These are phyloP conservation scores for Saccharum hybrid DNA, from an alignment of 202 grass and related monocot species.

Conservation along the genomic window DNA sequence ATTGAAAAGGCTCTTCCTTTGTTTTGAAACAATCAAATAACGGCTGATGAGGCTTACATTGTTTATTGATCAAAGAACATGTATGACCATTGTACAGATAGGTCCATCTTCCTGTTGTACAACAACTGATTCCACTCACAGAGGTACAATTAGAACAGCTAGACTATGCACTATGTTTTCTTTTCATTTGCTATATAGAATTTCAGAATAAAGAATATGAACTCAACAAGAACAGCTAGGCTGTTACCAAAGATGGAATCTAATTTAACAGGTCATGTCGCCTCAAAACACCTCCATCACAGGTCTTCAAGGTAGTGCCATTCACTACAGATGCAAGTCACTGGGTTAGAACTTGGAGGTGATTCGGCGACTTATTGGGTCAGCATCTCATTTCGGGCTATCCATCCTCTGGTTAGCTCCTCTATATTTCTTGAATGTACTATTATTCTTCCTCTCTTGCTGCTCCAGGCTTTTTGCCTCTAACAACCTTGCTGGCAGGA, in stretches of 20 bases:
- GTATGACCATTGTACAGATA: conserved; percentile 34
- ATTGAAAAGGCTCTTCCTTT: neutral
- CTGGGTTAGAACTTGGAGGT: conserved; percentile 46
- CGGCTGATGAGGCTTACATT: conserved; percentile 13
- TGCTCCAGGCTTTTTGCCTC: conserved; percentile 51
- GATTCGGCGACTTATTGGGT: conserved; percentile 38
- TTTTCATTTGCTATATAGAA: conserved; percentile 44
- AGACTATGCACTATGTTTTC: conserved; percentile 41
- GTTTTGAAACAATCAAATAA: conserved; percentile 38
- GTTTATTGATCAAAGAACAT: conserved; percentile 34
- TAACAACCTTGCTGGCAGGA: conserved; percentile 66
- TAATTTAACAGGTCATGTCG: conserved; percentile 36
- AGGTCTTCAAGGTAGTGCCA: conserved; percentile 19
- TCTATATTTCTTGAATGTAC: conserved; percentile 34
- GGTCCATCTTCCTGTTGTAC: conserved; percentile 40
- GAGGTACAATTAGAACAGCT: conserved; percentile 45
- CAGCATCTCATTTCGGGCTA: conserved; percentile 39
- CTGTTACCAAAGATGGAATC: conserved; percentile 27
- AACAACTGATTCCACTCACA: conserved; percentile 38
- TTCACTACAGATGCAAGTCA: conserved; percentile 37
- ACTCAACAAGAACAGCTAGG: conserved; percentile 23
- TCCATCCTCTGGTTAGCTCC: conserved; percentile 45
- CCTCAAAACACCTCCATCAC: conserved; percentile 34
- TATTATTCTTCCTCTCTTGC: conserved; percentile 56
- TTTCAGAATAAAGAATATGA: conserved; percentile 41